These are phyloP conservation scores for Sugiyamaella grinbergsii DNA, from an alignment of 1,139 yeast genomes.

Conservation along the genomic window DNA sequence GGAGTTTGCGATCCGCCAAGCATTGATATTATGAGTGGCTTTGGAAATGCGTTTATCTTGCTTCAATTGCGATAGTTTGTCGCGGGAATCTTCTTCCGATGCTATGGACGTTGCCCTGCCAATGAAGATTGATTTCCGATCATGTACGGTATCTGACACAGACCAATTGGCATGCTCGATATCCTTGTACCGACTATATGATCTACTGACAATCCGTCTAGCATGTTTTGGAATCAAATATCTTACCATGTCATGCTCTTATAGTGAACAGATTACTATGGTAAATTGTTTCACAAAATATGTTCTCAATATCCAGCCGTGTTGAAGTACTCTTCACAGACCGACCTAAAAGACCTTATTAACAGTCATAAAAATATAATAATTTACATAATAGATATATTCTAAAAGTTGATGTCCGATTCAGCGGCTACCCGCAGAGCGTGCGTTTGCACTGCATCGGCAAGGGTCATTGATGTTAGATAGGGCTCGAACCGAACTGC, in stretches of 20 bases:
- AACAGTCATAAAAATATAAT: slow-evolving; percentile 7
- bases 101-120: slow-evolving; percentile 66
- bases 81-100: slow-evolving; percentile 63
- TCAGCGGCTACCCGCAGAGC: slow-evolving; percentile 13
- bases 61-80: slow-evolving; percentile 49
- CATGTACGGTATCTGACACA: slow-evolving; percentile 69
- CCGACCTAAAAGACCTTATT: not conserved
- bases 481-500: slow-evolving; percentile 35
- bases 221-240: not conserved
- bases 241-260: slow-evolving; percentile 8
- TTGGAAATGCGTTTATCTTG: slow-evolving; percentile 62
- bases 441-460: slow-evolving; percentile 26
- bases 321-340: too few species aligned
- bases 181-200: not conserved
- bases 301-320: too few species aligned
- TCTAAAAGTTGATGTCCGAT: slow-evolving; percentile 13
- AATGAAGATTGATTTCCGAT: slow-evolving; percentile 81
- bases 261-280: too few species aligned
- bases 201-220: not conserved
- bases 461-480: slow-evolving; percentile 31
- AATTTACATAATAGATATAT: slow-evolving; percentile 6
- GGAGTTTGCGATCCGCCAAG: slow-evolving; percentile 66
- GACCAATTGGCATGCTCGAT: slow-evolving; percentile 49
- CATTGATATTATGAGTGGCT: slow-evolving; percentile 76
- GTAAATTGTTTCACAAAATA: too few species aligned